Evolutionary conservation across 768 basidiomycete genomes (phyloP), one percentile per base, ranked within the genome.

Genomic region (Crassisporium funariophilum): DNA sequence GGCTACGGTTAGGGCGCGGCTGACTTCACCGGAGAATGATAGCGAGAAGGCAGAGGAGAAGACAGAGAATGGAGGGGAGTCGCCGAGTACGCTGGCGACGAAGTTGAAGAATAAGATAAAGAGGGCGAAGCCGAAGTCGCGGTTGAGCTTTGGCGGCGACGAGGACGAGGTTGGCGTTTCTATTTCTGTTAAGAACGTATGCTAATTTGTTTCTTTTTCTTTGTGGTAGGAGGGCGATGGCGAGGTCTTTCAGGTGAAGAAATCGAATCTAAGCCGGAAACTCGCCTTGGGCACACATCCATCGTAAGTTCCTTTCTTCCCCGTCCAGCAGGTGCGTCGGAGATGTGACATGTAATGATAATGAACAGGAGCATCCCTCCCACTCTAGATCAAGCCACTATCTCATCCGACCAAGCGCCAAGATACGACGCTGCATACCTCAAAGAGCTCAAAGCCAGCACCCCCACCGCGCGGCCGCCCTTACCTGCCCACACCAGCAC

Each of bases 191-290:
- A 36, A 41, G 25, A 23, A 23, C n/a, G 16, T 21, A 25, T 31
- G n/a, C 29, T 31, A 31, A 31, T 10, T 22, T 41, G 21, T 12
- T 31, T 20, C 57, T 62, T 50, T 69, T 70, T 55, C 74, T 65
- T 29, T 36, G 6, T 34, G 34, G 33, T 42, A 88, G 83, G 77
- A 78, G 56, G 76, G 72, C 9, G 77, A 75, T 29, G 81, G 75
- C 6, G 84, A 89, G 47, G 71, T 76, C 0, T 91, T 93, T 62
- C 75, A 87, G 70, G 70, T 92, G 13, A 92, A 91, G 63, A 93
- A 90, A 67, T 90, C 88, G 2, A 84, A 64, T 43, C 70, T 92
- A 35, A 91, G 89, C 57, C 71, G 73, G 50, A 88, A 86, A 54
- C 59, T 88, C 51, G 59, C 79, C 2, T 64, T 86, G 33, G 78